Evolutionary conservation across 352 stramenopile genomes (phyloP).

Genomic region (Globisporangium emineosum): DNA sequence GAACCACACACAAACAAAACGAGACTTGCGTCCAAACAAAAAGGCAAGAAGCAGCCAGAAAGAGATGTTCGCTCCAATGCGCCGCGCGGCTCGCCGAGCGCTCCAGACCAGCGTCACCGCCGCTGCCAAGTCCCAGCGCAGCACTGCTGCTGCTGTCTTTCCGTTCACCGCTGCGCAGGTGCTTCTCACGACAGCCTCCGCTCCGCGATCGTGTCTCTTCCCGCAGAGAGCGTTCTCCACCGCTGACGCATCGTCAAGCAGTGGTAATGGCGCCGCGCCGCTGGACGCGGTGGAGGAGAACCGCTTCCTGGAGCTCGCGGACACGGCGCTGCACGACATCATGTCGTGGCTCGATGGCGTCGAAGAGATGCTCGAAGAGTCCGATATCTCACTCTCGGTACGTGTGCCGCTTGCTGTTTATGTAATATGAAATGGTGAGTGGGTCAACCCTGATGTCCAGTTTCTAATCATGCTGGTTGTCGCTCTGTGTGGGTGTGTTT

Average conservation of each 20-base stretch:
- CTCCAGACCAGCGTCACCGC: background rate
- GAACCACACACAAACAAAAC: background rate
- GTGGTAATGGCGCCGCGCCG: background rate
- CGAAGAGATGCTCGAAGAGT: conserved; percentile 84
- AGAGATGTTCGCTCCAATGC: conserved; percentile 13
- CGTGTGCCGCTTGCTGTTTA: conserved; percentile 2
- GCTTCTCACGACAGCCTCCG: background rate
- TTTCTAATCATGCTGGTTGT: conserved; percentile 9
- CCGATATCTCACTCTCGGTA: conserved; percentile 76
- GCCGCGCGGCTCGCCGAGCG: conserved; percentile 8
- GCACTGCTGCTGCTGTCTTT: background rate
- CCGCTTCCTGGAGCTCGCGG: conserved; percentile 76
- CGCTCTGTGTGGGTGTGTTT: background rate
- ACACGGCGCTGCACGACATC: conserved; percentile 71
- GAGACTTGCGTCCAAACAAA: conserved; percentile 2
- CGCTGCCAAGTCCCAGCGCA: background rate
- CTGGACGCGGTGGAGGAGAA: conserved; percentile 54
- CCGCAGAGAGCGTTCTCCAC: conserved; percentile 3
- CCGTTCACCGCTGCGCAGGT: background rate
- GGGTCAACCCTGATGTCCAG: too few species aligned
- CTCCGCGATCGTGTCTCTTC: background rate
- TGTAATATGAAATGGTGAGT: background rate
- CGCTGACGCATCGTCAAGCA: conserved; percentile 1
- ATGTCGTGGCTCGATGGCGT: conserved; percentile 78
- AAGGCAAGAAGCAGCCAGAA: background rate